Conservation (phyloP, 2,329 filamentous ascomycete genomes). For the Alternaria novae-zelandiae region DNA sequence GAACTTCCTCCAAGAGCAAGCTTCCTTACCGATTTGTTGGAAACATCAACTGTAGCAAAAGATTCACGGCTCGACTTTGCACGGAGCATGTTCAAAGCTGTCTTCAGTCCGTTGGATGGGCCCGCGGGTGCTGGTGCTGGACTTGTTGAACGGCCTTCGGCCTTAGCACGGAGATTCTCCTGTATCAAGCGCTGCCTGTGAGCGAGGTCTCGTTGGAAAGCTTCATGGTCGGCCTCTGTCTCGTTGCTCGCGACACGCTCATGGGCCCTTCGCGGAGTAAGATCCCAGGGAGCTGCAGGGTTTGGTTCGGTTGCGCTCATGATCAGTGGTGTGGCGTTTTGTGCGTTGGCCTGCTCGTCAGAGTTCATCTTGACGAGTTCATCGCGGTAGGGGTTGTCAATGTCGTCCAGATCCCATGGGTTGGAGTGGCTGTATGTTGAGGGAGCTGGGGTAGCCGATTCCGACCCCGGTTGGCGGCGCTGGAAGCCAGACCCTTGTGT, state of each 20-base stretch:
- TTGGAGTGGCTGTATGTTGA: slow-evolving; percentile 60
- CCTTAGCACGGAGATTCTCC: slow-evolving; percentile 73
- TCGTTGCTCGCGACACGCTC: slow-evolving; percentile 58
- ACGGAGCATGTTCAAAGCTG: slow-evolving; percentile 68
- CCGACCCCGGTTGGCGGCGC: slow-evolving; percentile 35
- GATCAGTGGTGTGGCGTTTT: slow-evolving; percentile 15
- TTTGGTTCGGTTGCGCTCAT: slow-evolving; percentile 19
- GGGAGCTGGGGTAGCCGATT: slow-evolving; percentile 52
- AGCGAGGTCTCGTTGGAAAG: slow-evolving; percentile 76
- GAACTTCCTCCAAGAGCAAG: slow-evolving; percentile 61
- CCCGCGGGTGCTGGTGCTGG: slow-evolving; percentile 43
- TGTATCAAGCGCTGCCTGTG: slow-evolving; percentile 73
- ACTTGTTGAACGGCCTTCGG: slow-evolving; percentile 56
- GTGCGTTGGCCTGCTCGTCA: slow-evolving; percentile 42
- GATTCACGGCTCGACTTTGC: slow-evolving; percentile 73
- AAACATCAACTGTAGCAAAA: slow-evolving; percentile 59
- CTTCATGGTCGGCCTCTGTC: slow-evolving; percentile 66
- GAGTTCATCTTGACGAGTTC: slow-evolving; percentile 46
- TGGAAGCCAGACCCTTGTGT: slow-evolving; percentile 40
- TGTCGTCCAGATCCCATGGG: slow-evolving; percentile 62
- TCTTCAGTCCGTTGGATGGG: slow-evolving; percentile 54
- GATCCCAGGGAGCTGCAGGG: slow-evolving; percentile 52
- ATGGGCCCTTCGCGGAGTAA: slow-evolving; percentile 56
- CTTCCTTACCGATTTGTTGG: slow-evolving; percentile 66
- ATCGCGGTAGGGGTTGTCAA: slow-evolving; percentile 50